These are phyloP conservation scores for Kwoniella shandongensis DNA, from an alignment of 768 basidiomycete species.

Conservation along the genomic window DNA sequence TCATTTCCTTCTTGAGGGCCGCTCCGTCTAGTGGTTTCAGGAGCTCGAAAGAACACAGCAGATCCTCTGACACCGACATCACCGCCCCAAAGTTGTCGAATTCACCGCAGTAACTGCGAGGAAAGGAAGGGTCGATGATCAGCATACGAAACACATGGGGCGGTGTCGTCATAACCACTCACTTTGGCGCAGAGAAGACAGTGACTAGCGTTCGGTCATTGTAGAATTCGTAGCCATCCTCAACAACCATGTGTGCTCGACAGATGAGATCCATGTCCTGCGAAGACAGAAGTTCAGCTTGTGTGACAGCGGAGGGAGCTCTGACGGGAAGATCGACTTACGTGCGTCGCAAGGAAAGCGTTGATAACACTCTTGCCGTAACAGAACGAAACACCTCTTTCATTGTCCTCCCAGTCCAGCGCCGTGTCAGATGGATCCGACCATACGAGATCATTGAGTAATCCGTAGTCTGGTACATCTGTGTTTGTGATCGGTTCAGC, in stretches of 20 bases:
- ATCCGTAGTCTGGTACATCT: slow-evolving; percentile 96
- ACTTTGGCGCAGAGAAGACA: slow-evolving; percentile 98
- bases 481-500: not conserved
- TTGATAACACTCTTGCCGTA: slow-evolving; percentile 98
- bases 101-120: slow-evolving; percentile 54
- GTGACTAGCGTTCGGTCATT: slow-evolving; percentile 97
- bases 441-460: slow-evolving; percentile 96
- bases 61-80: slow-evolving; percentile 88
- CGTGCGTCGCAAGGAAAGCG: slow-evolving; percentile 69
- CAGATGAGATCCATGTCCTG: slow-evolving; percentile 97
- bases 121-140: not conserved
- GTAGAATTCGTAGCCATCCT: slow-evolving; percentile 96
- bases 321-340: slow-evolving; percentile 30
- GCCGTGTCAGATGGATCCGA: slow-evolving; percentile 98
- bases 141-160: not conserved
- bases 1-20: slow-evolving; percentile 96
- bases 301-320: too few relatives aligned
- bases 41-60: slow-evolving; percentile 95
- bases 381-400: slow-evolving; percentile 97
- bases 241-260: slow-evolving; percentile 99
- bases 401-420: slow-evolving; percentile 98
- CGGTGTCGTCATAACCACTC: too few relatives aligned
- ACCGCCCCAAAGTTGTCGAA: slow-evolving; percentile 54
- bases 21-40: slow-evolving; percentile 93
- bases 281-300: slow-evolving; percentile 39